Percentiles rank a stretch among this genome's conserved stretches.
Conservation (phyloP, 148 eudicot genomes). For the Oxyria digyna region DNA sequence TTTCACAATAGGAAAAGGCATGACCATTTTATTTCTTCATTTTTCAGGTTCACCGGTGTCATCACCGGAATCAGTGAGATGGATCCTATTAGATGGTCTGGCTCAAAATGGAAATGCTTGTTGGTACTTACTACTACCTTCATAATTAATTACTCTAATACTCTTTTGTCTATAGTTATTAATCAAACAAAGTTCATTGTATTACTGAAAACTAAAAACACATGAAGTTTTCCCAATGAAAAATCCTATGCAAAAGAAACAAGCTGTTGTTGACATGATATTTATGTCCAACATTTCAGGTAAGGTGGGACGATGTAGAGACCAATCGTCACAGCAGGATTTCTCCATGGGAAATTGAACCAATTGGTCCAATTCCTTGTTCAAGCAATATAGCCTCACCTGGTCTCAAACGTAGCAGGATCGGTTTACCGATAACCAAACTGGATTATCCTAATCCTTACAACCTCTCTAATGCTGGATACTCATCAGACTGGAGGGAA, state of each 20-base stretch:
- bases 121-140: slow-evolving; percentile 49
- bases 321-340: slow-evolving; percentile 62
- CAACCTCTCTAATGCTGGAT: no score
- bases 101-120: slow-evolving; percentile 93
- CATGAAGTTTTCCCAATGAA: no score
- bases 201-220: no score
- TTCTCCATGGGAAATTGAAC: slow-evolving; percentile 98
- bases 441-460: no score
- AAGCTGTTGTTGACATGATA: no score
- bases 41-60: slow-evolving; percentile 82
- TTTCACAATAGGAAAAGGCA: neutral
- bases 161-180: neutral
- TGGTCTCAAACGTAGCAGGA: slow-evolving; percentile 67
- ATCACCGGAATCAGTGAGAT: slow-evolving; percentile 63
- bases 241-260: neutral
- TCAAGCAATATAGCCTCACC: slow-evolving; percentile 39
- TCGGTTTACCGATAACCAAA: slow-evolving; percentile 47
- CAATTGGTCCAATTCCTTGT: slow-evolving; percentile 46
- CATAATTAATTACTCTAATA: no score
- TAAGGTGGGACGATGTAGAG: slow-evolving; percentile 90
- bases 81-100: slow-evolving; percentile 85
- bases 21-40: slow-evolving; percentile 7
- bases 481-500: slow-evolving; percentile 66
- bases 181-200: neutral
- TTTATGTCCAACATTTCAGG: slow-evolving; percentile 48